Evolutionary conservation across 345 rosid genomes (phyloP).

Genomic region (Hirschfeldia incana): DNA sequence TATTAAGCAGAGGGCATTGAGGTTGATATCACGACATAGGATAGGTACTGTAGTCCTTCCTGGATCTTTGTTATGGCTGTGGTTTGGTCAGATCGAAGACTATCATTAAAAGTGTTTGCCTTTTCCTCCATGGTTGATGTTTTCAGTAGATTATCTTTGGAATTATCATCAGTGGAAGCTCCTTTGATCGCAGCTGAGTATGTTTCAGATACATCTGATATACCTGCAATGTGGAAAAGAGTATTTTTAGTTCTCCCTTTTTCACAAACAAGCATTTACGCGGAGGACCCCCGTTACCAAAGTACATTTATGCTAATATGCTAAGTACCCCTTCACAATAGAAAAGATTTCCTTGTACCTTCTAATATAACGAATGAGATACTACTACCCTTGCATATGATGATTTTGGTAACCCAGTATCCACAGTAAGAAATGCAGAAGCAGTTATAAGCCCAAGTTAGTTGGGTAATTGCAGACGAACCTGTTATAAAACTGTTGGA

Average conservation of each 20-base stretch:
- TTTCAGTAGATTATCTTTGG: slow-evolving; percentile 47
- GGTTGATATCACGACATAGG: slow-evolving; percentile 67
- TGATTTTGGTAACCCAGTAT: not conserved
- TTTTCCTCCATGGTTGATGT: slow-evolving; percentile 60
- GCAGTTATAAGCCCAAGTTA: not conserved
- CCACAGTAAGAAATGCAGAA: not conserved
- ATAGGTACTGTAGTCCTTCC: slow-evolving; percentile 76
- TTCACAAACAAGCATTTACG: not conserved
- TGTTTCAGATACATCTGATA: slow-evolving; percentile 87
- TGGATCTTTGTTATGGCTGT: slow-evolving; percentile 70
- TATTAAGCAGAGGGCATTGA: slow-evolving; percentile 66
- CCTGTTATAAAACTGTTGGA: slow-evolving; percentile 89
- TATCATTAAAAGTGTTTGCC: slow-evolving; percentile 59
- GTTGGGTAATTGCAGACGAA: slow-evolving; percentile 30
- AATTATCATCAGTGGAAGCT: slow-evolving; percentile 45
- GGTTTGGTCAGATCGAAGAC: slow-evolving; percentile 53
- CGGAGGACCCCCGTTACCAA: not conserved
- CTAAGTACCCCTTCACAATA: not conserved
- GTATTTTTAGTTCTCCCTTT: not conserved
- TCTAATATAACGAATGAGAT: not conserved
- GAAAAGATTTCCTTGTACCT: not conserved
- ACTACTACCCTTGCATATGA: not conserved
- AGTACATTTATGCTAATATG: not conserved
- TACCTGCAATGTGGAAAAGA: slow-evolving; percentile 50
- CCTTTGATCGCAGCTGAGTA: slow-evolving; percentile 66